Conservation (phyloP, 2,329 filamentous ascomycete genomes). For the Phialophora macrospora region DNA sequence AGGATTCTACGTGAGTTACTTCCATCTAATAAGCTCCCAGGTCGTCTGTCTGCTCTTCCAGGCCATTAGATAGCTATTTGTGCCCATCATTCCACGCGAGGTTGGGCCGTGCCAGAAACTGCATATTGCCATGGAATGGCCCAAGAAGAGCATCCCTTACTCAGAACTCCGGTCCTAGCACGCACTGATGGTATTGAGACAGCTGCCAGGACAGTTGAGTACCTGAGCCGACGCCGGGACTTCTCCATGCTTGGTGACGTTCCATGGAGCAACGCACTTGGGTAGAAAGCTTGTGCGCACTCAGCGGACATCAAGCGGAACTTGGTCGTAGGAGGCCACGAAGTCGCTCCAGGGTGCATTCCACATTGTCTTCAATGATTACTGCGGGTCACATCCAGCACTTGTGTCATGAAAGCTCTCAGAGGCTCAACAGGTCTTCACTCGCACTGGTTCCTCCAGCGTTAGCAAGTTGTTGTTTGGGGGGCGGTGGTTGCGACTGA, state of each 20-base stretch:
- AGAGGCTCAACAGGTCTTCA: conserved; percentile 66
- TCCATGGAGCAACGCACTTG: neutral
- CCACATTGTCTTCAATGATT: neutral
- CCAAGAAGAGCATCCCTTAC: neutral
- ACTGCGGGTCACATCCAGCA: neutral
- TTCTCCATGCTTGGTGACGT: neutral
- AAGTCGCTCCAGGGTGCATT: neutral
- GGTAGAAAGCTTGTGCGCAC: neutral
- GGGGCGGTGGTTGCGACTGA: conserved; percentile 61
- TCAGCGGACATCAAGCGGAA: neutral
- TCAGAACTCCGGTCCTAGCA: neutral
- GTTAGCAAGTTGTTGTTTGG: conserved; percentile 35
- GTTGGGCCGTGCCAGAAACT: neutral
- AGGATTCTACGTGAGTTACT: neutral
- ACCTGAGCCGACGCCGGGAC: neutral
- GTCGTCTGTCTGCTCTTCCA: neutral
- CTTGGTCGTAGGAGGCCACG: neutral
- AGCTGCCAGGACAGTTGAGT: neutral
- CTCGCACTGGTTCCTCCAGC: conserved; percentile 59
- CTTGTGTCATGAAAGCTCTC: conserved; percentile 46
- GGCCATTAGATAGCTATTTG: neutral
- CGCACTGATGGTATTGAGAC: neutral
- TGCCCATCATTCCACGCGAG: neutral
- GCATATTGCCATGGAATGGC: neutral
- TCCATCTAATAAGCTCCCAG: neutral